Base-by-base conservation (phyloP, 148 eudicot genomes). In the Amaranthus palmeri region DNA sequence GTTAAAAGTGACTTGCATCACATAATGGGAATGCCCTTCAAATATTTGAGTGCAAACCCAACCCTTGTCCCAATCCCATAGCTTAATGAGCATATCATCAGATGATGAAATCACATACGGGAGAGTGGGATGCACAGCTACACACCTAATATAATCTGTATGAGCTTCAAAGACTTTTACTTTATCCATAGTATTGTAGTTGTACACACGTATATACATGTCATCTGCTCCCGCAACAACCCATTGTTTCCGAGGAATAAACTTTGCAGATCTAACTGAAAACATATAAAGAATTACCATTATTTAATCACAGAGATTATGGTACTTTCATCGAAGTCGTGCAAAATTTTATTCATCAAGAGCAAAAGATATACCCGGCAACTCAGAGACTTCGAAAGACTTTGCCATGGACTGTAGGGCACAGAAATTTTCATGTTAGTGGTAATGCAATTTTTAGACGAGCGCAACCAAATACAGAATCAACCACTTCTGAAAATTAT, bases 11-110 rank as follows among this genome's bases (percentile, higher is more conserved):
- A 92, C 93, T 86, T 92, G 97, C 97, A 92, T 92, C 63, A 92
- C 96, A 76, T 90, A 90, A 75, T 92, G 96, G 64, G 93, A 86
- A 78, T 92, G 97, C 59, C 97, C 96, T 89, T 92, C 96, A 78
- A 92, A 92, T 49, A 88, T 85, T 72, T 92, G 97, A 74, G 90
- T 87, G 76, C 98, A 93, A 44, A 79, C 65, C 95, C 92, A 93
- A 63, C 91, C 95, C 72, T 93, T 93, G 61, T 93, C 98, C 98
- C 96, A 90, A 77, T 90, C 98, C 98, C 98, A 93, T 15, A 93
- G 92, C 92, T 93, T 91, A 66, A 93, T 93, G 78, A 93, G 97
- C 96, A 90, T 88, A 83, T 93, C 98, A 81, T 93, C 98, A 59
- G 98, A 89, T 78, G 98, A 90, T 67, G 98, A 93, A 79, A 93